These are phyloP conservation scores for Penicillium palitans DNA, from an alignment of 2,329 filamentous ascomycete genomes.

Conservation along the genomic window DNA sequence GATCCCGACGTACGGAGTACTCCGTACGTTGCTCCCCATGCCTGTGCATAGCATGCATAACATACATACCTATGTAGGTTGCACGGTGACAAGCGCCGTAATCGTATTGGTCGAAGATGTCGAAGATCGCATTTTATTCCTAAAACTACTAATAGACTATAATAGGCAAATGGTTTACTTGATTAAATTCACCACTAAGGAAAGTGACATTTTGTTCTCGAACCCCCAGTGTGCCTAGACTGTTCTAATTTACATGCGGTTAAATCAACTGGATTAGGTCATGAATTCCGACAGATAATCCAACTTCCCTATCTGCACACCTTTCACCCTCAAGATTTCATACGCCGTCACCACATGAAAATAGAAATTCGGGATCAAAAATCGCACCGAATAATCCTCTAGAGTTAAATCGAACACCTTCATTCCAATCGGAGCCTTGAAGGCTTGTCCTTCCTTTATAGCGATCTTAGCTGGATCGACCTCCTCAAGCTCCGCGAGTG, in stretches of 20 bases:
- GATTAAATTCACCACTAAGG: too few species aligned
- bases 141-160: background rate
- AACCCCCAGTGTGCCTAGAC: background rate
- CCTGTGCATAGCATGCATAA: too few species aligned
- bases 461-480: background rate
- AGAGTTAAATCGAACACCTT: background rate
- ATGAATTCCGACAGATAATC: background rate
- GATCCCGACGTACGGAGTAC: background rate
- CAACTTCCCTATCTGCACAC: background rate
- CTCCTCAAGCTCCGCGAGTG: background rate
- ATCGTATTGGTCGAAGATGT: background rate
- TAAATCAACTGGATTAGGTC: background rate
- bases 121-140: background rate
- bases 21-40: too few species aligned
- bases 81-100: background rate
- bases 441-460: background rate
- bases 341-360: background rate
- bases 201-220: background rate
- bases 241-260: background rate
- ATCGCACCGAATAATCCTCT: background rate
- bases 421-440: background rate
- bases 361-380: background rate
- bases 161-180: background rate
- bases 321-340: background rate
- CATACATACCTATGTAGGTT: too few species aligned